phyloP scores from a whole-genome alignment of 83 land plant genomes.

The Picea mariana region DNA sequence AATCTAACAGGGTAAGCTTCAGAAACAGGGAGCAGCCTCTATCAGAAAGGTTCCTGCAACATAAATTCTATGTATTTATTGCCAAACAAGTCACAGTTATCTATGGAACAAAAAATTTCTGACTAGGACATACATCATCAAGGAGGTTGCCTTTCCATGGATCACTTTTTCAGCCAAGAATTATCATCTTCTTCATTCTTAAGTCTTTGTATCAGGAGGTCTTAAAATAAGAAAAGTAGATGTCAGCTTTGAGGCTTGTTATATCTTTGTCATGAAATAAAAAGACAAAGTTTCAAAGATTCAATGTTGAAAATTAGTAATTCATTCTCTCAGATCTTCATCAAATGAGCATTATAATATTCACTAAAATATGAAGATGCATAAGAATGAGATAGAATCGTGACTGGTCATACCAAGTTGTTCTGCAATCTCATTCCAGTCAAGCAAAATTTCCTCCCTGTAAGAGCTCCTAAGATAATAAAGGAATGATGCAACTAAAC shows the following conservation, averaged over 20 bases:
- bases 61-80: neutral
- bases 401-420: conserved; percentile 36
- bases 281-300: neutral
- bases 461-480: conserved; percentile 23
- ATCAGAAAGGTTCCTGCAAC: neutral
- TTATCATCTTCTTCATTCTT: neutral
- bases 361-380: neutral
- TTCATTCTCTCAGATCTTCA: neutral
- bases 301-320: neutral
- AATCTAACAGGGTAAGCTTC: neutral
- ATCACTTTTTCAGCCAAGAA: neutral
- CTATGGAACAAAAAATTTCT: neutral
- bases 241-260: neutral
- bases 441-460: conserved; percentile 55
- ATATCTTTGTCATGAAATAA: neutral
- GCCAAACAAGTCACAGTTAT: neutral
- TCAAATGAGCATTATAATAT: neutral
- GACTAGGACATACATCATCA: neutral
- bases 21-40: neutral
- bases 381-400: neutral
- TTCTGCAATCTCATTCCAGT: conserved; percentile 73
- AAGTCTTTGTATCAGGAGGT: neutral
- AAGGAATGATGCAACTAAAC: conserved; percentile 27
- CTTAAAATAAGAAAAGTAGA: neutral
- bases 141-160: neutral